A percentile compares a stretch with the other conserved stretches of the same genome.
These are phyloP conservation scores for Pouteria campechiana DNA, from an alignment of 179 eudicot species.

Conservation along the genomic window DNA sequence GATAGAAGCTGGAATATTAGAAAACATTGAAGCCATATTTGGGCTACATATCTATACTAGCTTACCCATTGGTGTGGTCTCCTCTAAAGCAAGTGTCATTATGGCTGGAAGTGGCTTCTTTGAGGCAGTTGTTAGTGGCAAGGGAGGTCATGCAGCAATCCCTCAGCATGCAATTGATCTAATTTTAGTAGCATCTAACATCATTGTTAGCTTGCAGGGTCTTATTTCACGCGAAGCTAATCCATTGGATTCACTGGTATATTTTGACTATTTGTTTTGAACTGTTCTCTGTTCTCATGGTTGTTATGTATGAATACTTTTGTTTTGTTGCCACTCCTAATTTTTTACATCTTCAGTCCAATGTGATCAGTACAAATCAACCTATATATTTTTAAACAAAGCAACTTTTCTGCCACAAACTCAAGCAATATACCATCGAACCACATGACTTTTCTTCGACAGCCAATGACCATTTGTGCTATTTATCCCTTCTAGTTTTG, in stretches of 20 bases:
- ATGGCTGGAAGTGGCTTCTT: conserved; percentile 83
- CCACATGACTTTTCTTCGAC: too few relatives aligned
- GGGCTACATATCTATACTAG: conserved; percentile 51
- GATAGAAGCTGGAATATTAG: conserved; percentile 72
- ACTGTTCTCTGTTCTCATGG: too few relatives aligned
- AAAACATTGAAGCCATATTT: conserved; percentile 85
- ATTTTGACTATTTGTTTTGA: too few relatives aligned
- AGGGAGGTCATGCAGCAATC: conserved; percentile 96
- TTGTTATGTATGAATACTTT: too few relatives aligned
- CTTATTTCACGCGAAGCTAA: conserved; percentile 97
- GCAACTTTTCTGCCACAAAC: too few relatives aligned
- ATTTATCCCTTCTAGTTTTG: too few relatives aligned
- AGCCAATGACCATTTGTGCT: too few relatives aligned
- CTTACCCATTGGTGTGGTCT: conserved; percentile 53
- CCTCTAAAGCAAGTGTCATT: conserved; percentile 62
- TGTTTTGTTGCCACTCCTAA: too few relatives aligned
- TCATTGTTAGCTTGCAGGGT: conserved; percentile 83
- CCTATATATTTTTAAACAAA: too few relatives aligned
- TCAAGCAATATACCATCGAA: too few relatives aligned
- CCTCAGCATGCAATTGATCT: conserved; percentile 96
- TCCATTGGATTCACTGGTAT: conserved; percentile 90
- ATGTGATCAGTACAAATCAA: too few relatives aligned
- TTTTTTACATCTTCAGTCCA: too few relatives aligned
- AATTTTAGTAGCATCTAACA: conserved; percentile 86
- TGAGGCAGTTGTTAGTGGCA: conserved; percentile 74